Conservation (phyloP, 345 rosid genomes). For the Gossypium thurberi region DNA sequence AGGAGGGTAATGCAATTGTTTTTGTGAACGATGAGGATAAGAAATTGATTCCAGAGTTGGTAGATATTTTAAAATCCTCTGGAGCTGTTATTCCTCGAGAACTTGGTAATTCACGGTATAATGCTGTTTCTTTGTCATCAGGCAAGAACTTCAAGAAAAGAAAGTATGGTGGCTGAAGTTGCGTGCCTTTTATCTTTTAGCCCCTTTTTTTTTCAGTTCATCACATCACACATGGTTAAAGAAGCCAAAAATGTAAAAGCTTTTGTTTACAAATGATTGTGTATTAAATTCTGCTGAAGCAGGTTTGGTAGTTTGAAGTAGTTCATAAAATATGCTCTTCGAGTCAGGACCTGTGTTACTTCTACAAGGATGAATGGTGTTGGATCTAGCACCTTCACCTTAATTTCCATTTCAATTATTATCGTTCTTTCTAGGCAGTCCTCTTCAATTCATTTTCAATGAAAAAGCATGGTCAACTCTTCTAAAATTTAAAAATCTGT, state of each 20-base stretch:
- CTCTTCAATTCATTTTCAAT: not conserved
- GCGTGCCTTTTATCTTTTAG: not conserved
- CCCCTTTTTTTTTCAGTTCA: not conserved
- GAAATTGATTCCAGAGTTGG: conserved; percentile 55
- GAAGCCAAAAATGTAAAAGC: not conserved
- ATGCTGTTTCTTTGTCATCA: conserved; percentile 19
- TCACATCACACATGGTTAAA: not conserved
- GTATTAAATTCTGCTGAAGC: not conserved
- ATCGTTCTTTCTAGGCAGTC: not conserved
- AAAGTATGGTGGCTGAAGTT: conserved; percentile 37
- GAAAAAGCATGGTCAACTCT: not conserved
- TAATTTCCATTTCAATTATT: not conserved
- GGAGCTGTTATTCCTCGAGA: conserved; percentile 75
- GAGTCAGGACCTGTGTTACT: not conserved
- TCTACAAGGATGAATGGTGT: not conserved
- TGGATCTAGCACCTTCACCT: not conserved
- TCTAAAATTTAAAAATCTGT: no score
- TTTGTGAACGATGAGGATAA: conserved; percentile 69
- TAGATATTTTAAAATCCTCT: conserved; percentile 48
- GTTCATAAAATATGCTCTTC: not conserved
- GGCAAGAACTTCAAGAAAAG: conserved; percentile 56
- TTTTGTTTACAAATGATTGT: not conserved
- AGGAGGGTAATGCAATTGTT: conserved; percentile 56
- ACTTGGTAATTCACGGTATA: conserved; percentile 43
- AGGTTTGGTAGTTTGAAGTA: not conserved